phyloP scores from a whole-genome alignment of 768 basidiomycete species.

The Coprinellus aureogranulatus region DNA sequence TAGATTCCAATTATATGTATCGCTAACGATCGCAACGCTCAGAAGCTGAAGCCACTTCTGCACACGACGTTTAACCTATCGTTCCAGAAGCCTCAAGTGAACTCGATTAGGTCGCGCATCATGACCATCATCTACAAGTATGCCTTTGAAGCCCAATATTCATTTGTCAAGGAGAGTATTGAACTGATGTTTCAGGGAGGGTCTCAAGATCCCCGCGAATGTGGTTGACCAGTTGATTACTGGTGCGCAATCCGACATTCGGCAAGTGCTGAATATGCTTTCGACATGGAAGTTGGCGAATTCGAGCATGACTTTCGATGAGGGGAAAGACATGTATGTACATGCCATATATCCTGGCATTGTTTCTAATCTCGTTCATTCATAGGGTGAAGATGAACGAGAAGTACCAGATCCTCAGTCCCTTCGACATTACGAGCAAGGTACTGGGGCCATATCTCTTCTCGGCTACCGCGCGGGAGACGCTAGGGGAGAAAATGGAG shows the following conservation, averaged over 20 bases:
- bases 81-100: constrained; percentile 77
- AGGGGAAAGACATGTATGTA: constrained; percentile 85
- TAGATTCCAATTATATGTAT: constrained; percentile 98
- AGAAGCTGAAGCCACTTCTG: constrained; percentile 86
- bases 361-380: neutral
- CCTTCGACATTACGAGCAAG: constrained; percentile 88
- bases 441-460: constrained; percentile 91
- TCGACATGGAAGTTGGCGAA: constrained; percentile 94
- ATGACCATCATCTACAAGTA: constrained; percentile 88
- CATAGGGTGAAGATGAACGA: constrained; percentile 87
- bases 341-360: no score
- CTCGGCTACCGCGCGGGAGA: constrained; percentile 74
- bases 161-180: neutral
- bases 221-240: constrained; percentile 89
- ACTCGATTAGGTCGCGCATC: constrained; percentile 78
- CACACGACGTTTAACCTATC: constrained; percentile 68
- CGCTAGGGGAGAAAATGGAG: constrained; percentile 90
- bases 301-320: constrained; percentile 82
- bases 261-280: constrained; percentile 96
- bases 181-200: constrained; percentile 59
- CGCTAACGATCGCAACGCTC: constrained; percentile 84
- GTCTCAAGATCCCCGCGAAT: constrained; percentile 86
- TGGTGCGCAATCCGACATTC: constrained; percentile 92
- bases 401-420: constrained; percentile 87
- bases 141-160: neutral